These are phyloP conservation scores for Gremmenia infestans DNA, from an alignment of 2,329 filamentous ascomycete species.

Conservation along the genomic window DNA sequence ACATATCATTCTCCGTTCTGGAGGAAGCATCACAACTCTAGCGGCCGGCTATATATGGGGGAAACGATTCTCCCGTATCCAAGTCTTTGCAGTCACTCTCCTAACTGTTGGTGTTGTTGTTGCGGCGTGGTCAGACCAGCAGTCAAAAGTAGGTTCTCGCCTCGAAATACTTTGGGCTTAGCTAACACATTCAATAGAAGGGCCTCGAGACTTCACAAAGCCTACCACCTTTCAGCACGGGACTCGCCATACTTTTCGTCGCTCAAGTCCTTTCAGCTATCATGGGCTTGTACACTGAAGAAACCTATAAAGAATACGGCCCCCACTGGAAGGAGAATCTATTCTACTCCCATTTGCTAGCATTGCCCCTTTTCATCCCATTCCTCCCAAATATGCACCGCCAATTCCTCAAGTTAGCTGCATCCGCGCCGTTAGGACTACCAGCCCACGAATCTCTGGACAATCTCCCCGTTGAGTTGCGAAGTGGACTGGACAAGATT, in stretches of 20 bases:
- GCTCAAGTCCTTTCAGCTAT: slow-evolving; percentile 88
- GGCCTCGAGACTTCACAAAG: slow-evolving; percentile 26
- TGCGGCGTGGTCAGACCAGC: slow-evolving; percentile 85
- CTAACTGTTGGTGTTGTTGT: slow-evolving; percentile 82
- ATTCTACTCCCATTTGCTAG: slow-evolving; percentile 82
- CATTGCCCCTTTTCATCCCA: slow-evolving; percentile 70
- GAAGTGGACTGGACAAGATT: slow-evolving; percentile 33
- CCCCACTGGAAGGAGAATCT: slow-evolving; percentile 93
- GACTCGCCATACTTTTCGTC: slow-evolving; percentile 76
- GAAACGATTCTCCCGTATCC: slow-evolving; percentile 74
- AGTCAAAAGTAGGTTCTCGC: slow-evolving; percentile 60
- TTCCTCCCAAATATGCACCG: slow-evolving; percentile 60
- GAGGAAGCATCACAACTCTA: slow-evolving; percentile 94
- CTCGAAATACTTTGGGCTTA: background rate
- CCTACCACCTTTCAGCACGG: slow-evolving; percentile 54
- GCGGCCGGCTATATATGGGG: slow-evolving; percentile 81
- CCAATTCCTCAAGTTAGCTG: slow-evolving; percentile 59
- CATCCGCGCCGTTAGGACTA: slow-evolving; percentile 57
- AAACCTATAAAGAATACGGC: slow-evolving; percentile 79
- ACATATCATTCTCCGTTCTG: slow-evolving; percentile 93
- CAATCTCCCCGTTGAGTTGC: slow-evolving; percentile 35
- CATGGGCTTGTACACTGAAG: slow-evolving; percentile 93
- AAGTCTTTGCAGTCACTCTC: slow-evolving; percentile 75
- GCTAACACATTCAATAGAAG: slow-evolving; percentile 22
- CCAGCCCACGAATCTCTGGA: slow-evolving; percentile 21